Evolutionary conservation across 768 basidiomycete species (phyloP).

Genomic region (Fibroporia radiculosa): DNA sequence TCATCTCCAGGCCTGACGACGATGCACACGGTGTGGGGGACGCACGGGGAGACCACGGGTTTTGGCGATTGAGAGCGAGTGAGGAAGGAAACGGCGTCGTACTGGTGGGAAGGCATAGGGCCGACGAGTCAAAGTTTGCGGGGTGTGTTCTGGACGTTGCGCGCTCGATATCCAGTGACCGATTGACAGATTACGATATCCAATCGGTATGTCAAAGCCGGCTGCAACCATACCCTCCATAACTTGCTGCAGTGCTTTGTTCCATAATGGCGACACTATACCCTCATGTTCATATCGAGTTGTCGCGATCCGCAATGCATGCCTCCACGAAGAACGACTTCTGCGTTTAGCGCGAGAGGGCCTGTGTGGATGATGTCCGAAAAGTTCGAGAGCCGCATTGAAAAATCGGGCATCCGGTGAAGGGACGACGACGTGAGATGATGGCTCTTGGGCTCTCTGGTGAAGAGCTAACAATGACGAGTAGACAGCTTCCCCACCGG

Average conservation of each 20-base stretch:
- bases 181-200: conserved; percentile 32
- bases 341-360: conserved; percentile 3
- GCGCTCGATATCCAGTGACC: conserved; percentile 17
- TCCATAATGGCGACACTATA: conserved; percentile 19
- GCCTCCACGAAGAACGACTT: conserved; percentile 22
- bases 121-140: conserved; percentile 1
- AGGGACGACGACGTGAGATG: background rate
- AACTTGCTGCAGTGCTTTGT: conserved; percentile 29
- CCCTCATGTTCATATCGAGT: conserved; percentile 23
- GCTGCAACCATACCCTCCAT: conserved; percentile 30
- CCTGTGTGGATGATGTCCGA: conserved; percentile 12
- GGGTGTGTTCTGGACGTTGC: background rate
- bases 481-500: conserved; percentile 13
- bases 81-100: background rate
- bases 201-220: conserved; percentile 34
- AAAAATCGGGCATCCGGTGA: conserved; percentile 59
- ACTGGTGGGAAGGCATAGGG: conserved; percentile 9
- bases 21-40: background rate
- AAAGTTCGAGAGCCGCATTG: conserved; percentile 48
- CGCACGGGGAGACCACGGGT: conserved; percentile 5
- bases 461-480: conserved; percentile 13
- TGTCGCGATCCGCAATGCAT: conserved; percentile 22
- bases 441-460: conserved; percentile 7
- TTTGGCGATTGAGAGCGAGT: background rate
- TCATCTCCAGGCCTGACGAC: background rate